Evolutionary conservation across 192 early-diverging fungal genomes (phyloP), one percentile per base, ranked within the genome.

Genomic region (Coemansia sp.): DNA sequence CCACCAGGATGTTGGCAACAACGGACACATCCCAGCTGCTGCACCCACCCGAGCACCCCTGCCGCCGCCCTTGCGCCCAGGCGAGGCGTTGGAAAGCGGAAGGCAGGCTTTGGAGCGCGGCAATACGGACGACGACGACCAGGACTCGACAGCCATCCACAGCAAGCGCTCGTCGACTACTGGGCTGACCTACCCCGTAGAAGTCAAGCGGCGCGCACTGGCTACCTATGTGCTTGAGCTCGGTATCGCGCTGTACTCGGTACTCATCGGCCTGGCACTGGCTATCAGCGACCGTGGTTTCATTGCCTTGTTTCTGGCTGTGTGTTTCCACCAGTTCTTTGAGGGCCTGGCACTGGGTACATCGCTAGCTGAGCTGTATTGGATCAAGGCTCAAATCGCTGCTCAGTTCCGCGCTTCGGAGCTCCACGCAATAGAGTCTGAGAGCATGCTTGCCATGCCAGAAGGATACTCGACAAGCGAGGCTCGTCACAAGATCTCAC

Each of bases 291-390:
- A 75, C 59, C 34, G 49, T 5, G 88, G 82, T 0, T 90, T 91
- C 64, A 68, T 70, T 7, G 80, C 82, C 2, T 70, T 94, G 20
- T 77, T 89, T 13, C 67, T 88, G 22, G 91, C 92, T 0, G 61
- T 92, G 9, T 74, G 86, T 22, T 90, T 93, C 68, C 84, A 84
- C 75, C 92, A 93, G 80, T 83, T 87, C 71, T 90, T 91, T 70
- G 89, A 91, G 70, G 92, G 91, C 20, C 62, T 93, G 34, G 90
- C 90, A 2, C 66, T 93, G 34, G 91, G 91, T 18, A 83, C 88
- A 7, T 85, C 90, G 27, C 83, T 92, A 55, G 87, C 87, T 18
- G 88, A 87, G 27, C 68, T 91, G 18, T 79, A 79, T 56, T 79
- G 76, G 76, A 69, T 79, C 59, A 73, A 79, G 55, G 68, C 76